A percentile compares a stretch with the other conserved stretches of the same genome.
Conservation (phyloP, 208 protist genomes). For the Acanthamoeba castellanii region DNA sequence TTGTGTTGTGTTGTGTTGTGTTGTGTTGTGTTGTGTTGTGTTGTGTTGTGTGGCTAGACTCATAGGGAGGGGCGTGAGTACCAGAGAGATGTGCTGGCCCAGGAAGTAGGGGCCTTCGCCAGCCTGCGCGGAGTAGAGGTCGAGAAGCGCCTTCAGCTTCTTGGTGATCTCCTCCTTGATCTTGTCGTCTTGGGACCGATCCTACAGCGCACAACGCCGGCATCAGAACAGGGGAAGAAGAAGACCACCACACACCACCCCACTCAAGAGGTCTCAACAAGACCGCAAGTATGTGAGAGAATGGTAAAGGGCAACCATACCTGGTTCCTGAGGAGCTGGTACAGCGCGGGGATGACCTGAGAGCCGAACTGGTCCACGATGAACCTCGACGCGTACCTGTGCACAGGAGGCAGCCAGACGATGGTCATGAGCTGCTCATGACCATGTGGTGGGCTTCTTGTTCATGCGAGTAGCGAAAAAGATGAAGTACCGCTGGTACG, state of each 20-base stretch:
- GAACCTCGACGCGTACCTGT: slow-evolving; percentile 3
- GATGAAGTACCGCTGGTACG: slow-evolving; percentile 6
- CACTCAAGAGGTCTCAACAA: neutral
- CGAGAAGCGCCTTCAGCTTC: slow-evolving; percentile 33
- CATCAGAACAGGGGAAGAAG: neutral
- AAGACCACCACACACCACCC: no score
- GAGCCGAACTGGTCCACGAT: slow-evolving; percentile 66
- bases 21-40: no score
- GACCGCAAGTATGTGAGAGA: neutral
- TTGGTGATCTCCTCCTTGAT: slow-evolving; percentile 63
- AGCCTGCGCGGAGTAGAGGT: neutral
- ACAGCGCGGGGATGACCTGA: slow-evolving; percentile 9
- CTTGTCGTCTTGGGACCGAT: slow-evolving; percentile 44
- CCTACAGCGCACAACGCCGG: neutral
- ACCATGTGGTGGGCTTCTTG: neutral
- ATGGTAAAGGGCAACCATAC: neutral
- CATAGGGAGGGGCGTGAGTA: neutral
- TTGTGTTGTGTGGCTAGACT: neutral
- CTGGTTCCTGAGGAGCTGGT: slow-evolving; percentile 65
- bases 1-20: no score
- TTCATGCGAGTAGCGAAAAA: neutral
- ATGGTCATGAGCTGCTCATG: neutral
- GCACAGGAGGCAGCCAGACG: neutral
- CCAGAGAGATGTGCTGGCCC: slow-evolving; percentile 53
- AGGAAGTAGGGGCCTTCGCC: slow-evolving; percentile 64